A percentile compares a stretch with the other conserved stretches of the same genome.
Conservation (phyloP, 345 rosid genomes). For the Acer campestre region DNA sequence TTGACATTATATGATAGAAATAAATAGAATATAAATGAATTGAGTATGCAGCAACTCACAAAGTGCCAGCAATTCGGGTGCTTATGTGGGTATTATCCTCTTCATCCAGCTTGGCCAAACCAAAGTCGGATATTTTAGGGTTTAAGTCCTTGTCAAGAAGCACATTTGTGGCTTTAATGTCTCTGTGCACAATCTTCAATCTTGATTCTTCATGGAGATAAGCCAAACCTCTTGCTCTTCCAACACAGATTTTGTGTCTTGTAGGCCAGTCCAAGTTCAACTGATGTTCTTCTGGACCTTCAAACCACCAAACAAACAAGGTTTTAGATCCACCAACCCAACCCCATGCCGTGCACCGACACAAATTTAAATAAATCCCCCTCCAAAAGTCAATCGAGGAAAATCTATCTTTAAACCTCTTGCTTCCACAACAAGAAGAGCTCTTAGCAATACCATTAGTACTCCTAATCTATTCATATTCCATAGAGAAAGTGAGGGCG, state of each 20-base stretch:
- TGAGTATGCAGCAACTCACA: conserved; percentile 32
- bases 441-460: background rate
- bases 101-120: conserved; percentile 69
- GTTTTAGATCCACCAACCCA: background rate
- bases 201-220: conserved; percentile 76
- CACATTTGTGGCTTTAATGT: conserved; percentile 72
- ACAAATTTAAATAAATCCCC: too few species aligned
- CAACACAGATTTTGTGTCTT: conserved; percentile 62
- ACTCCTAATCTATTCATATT: too few species aligned
- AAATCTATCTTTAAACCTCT: too few species aligned
- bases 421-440: background rate
- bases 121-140: conserved; percentile 70
- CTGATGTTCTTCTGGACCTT: conserved; percentile 45
- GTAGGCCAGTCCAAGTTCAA: conserved; percentile 64
- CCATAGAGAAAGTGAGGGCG: background rate
- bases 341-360: too few species aligned
- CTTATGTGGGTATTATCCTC: conserved; percentile 72
- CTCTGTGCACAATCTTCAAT: conserved; percentile 70
- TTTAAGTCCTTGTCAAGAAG: conserved; percentile 58
- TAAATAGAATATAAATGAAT: too few species aligned
- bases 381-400: too few species aligned
- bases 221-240: conserved; percentile 67
- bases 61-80: conserved; percentile 68
- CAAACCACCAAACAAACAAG: background rate
- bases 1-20: background rate